A percentile compares a stretch with the other conserved stretches of the same genome.
Evolutionary conservation across 805 yeast species (phyloP).

Genomic region (fission yeast (Schizosaccharomyces pombe)): DNA sequence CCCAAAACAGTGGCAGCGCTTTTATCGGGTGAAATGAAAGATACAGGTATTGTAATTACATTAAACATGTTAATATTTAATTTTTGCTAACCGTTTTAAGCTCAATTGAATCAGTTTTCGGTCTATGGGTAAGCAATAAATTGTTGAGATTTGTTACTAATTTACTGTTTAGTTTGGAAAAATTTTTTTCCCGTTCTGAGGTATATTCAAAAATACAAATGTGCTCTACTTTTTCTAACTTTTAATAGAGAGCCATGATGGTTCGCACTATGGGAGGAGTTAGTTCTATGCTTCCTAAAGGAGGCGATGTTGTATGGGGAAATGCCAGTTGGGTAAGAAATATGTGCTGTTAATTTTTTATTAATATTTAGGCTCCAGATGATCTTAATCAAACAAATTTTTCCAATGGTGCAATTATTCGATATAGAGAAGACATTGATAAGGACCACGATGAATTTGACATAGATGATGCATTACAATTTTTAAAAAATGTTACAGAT

Average conservation of each 20-base stretch:
- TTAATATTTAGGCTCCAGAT: background rate
- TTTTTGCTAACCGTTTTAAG: no score
- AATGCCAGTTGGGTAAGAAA: conserved; percentile 42
- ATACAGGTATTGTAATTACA: conserved; percentile 32
- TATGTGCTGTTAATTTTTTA: background rate
- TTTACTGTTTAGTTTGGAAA: conserved; percentile 29
- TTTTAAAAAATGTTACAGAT: background rate
- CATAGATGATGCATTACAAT: background rate
- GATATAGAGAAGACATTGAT: background rate
- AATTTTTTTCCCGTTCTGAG: conserved; percentile 73
- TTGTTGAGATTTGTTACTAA: background rate
- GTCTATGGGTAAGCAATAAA: conserved; percentile 36
- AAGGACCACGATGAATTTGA: conserved; percentile 7
- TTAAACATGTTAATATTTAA: no score
- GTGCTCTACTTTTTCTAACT: background rate
- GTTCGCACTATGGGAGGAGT: conserved; percentile 77
- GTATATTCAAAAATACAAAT: background rate
- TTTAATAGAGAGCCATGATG: conserved; percentile 41
- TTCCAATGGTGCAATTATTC: background rate
- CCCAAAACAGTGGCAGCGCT: conserved; percentile 85
- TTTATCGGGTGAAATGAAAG: conserved; percentile 94
- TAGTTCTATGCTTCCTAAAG: conserved; percentile 89
- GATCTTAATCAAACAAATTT: background rate
- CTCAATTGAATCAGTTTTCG: conserved; percentile 76
- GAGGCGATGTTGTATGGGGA: conserved; percentile 85